Evolutionary conservation across 306 rosid genomes (phyloP).

Genomic region (Malus orientalis): DNA sequence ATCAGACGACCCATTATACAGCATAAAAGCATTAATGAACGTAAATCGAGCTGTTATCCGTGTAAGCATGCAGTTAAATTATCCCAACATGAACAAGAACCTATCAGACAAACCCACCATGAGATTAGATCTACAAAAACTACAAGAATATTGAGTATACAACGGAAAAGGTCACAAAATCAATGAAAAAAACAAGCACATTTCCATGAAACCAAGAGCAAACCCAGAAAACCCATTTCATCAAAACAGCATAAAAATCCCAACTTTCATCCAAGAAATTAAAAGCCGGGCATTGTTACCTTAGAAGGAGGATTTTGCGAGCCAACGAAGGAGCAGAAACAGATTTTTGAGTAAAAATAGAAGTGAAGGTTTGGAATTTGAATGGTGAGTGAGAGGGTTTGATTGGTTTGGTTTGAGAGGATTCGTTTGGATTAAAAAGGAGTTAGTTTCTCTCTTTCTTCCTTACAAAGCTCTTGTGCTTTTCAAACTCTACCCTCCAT

Average conservation of each 20-base stretch:
- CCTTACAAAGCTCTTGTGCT: constrained; percentile 2
- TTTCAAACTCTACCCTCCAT: background rate
- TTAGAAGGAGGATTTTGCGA: constrained; percentile 25
- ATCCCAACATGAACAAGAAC: background rate
- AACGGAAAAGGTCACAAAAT: background rate
- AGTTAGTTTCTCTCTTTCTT: background rate
- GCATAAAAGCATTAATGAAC: background rate
- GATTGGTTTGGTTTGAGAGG: background rate
- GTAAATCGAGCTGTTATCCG: background rate
- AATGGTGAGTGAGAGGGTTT: background rate
- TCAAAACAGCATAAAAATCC: background rate
- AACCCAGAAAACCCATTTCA: constrained; percentile 24
- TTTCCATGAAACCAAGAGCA: background rate
- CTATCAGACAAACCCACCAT: constrained; percentile 5
- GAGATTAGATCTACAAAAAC: constrained; percentile 9
- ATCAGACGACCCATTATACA: constrained; percentile 9
- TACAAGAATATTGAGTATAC: background rate
- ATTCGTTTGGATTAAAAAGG: constrained; percentile 1
- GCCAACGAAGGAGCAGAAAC: constrained; percentile 14
- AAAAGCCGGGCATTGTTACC: constrained; percentile 23
- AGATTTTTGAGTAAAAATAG: constrained; percentile 4
- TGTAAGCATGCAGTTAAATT: background rate
- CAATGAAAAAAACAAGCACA: background rate
- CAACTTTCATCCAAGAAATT: background rate
- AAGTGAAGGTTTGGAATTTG: background rate